phyloP scores from a whole-genome alignment of 306 rosid species.

The Rubus parviflorus region DNA sequence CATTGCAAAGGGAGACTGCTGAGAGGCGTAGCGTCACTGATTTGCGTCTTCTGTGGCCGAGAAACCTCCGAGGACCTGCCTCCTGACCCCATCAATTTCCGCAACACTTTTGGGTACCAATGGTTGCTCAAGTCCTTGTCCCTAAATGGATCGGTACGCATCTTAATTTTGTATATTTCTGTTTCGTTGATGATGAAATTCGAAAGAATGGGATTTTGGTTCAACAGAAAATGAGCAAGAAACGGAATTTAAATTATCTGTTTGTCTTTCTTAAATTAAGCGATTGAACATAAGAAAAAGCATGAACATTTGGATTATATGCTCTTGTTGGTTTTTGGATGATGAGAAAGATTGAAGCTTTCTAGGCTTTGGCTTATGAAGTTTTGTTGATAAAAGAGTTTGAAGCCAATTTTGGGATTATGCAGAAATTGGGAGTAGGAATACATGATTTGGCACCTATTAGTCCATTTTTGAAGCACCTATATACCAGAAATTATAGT shows the following conservation, averaged over 20 bases:
- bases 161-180: neutral
- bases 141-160: slow-evolving; percentile 83
- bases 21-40: slow-evolving; percentile 54
- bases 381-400: neutral
- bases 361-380: neutral
- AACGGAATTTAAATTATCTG: neutral
- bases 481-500: neutral
- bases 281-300: no score
- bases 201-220: neutral
- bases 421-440: neutral
- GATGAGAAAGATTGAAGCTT: slow-evolving; percentile 14
- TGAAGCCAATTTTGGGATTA: slow-evolving; percentile 8
- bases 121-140: slow-evolving; percentile 74
- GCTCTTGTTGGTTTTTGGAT: neutral
- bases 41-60: slow-evolving; percentile 75
- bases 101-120: slow-evolving; percentile 57
- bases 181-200: slow-evolving; percentile 16
- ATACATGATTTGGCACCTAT: neutral
- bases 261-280: neutral
- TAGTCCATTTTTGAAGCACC: neutral
- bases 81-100: slow-evolving; percentile 77
- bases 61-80: slow-evolving; percentile 55
- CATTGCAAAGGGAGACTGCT: slow-evolving; percentile 75
- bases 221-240: neutral
- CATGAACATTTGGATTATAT: neutral